These are phyloP conservation scores for Cetraspora pellucida DNA, from an alignment of 192 early-diverging fungal genomes.

Conservation along the genomic window DNA sequence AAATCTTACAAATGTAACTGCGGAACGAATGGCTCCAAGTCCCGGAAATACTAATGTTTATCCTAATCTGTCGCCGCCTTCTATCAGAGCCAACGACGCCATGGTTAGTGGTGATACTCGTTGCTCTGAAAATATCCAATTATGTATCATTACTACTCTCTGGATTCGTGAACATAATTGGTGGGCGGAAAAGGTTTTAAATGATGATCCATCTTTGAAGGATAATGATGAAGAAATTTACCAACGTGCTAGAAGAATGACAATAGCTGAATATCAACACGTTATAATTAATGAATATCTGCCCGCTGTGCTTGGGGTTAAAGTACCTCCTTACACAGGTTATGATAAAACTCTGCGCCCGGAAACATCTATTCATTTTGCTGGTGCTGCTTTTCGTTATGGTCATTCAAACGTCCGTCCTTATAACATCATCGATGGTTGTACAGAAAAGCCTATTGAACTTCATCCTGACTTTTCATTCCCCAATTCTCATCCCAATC, in stretches of 20 bases:
- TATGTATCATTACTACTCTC: neutral
- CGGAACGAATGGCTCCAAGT: neutral
- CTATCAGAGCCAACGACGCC: neutral
- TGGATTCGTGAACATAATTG: slow-evolving; percentile 25
- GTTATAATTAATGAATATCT: slow-evolving; percentile 12
- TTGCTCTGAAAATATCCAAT: slow-evolving; percentile 20
- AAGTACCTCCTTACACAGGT: slow-evolving; percentile 6
- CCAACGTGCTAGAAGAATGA: neutral
- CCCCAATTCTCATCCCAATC: slow-evolving; percentile 6
- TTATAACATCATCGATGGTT: slow-evolving; percentile 17
- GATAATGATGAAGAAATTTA: slow-evolving; percentile 13
- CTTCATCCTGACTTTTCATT: neutral
- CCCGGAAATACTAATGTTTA: neutral
- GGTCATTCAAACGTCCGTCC: slow-evolving; percentile 12
- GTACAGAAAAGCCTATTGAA: neutral
- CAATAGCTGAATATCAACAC: slow-evolving; percentile 20
- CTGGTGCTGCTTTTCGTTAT: slow-evolving; percentile 11
- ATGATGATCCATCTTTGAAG: neutral
- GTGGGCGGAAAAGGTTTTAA: neutral
- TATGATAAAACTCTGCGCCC: neutral
- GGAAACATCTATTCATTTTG: neutral
- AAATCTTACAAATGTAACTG: neutral
- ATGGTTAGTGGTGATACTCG: slow-evolving; percentile 20
- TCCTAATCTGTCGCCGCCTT: neutral
- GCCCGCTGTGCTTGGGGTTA: neutral